Conservation (phyloP, 306 rosid species). For the Aeschynomene evenia region DNA sequence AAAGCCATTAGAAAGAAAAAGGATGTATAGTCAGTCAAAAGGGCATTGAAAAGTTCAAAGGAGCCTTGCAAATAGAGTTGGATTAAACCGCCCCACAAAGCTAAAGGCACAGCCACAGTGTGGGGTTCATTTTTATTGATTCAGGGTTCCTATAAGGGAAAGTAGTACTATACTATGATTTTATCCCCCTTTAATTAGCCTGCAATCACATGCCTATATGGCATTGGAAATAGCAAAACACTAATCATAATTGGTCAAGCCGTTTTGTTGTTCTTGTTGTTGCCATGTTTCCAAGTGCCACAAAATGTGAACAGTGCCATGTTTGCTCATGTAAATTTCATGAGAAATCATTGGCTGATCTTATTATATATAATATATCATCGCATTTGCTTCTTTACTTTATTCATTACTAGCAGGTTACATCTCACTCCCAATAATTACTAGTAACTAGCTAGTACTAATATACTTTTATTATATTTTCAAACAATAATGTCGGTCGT, state of each 20-base stretch:
- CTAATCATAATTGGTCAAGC: conserved; percentile 63
- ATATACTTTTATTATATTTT: no score
- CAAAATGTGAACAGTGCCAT: conserved; percentile 32
- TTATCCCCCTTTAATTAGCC: conserved; percentile 38
- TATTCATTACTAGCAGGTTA: no score
- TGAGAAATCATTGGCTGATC: neutral
- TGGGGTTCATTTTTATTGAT: conserved; percentile 46
- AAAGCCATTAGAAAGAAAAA: conserved; percentile 50
- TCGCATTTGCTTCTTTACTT: no score
- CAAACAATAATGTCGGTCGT: no score
- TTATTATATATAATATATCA: no score
- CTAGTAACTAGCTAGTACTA: no score
- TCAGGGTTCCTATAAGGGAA: conserved; percentile 34
- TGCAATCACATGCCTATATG: conserved; percentile 50
- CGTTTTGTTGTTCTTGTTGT: conserved; percentile 53
- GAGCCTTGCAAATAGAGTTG: conserved; percentile 46
- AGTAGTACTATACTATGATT: neutral
- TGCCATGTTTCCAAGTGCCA: conserved; percentile 41
- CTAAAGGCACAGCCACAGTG: conserved; percentile 35
- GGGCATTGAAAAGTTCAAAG: conserved; percentile 51
- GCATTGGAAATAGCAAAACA: conserved; percentile 70
- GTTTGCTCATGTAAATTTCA: conserved; percentile 37
- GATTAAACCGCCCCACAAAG: conserved; percentile 63
- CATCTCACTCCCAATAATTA: no score
- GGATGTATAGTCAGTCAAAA: conserved; percentile 64